Evolutionary conservation across 2,329 filamentous ascomycete genomes (phyloP).

Genomic region (Ceratocystis variospora): DNA sequence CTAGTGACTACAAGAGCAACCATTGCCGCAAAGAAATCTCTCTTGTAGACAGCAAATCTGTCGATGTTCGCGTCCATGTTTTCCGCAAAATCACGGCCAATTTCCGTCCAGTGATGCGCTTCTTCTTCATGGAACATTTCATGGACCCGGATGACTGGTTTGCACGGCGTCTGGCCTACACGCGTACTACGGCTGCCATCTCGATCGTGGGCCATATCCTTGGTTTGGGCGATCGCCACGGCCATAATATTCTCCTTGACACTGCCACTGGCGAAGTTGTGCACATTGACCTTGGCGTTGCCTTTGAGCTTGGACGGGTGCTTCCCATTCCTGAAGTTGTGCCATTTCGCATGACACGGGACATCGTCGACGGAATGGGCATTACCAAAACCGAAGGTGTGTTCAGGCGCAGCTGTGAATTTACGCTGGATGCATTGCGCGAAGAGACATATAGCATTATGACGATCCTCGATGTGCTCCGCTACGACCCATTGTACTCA

Average conservation of each 20-base stretch:
- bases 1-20: conserved; percentile 63
- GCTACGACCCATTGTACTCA: conserved; percentile 93
- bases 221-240: conserved; percentile 85
- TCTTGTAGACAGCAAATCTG: conserved; percentile 41
- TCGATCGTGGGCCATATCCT: conserved; percentile 90
- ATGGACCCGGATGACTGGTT: conserved; percentile 95
- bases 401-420: conserved; percentile 95
- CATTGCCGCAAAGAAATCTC: conserved; percentile 69
- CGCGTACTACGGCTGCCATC: conserved; percentile 81
- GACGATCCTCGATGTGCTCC: conserved; percentile 92
- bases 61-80: conserved; percentile 44
- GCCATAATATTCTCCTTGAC: conserved; percentile 92
- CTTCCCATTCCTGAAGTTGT: conserved; percentile 90
- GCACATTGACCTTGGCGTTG: conserved; percentile 92
- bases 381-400: conserved; percentile 90
- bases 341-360: conserved; percentile 83
- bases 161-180: conserved; percentile 74
- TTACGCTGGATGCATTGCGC: conserved; percentile 86
- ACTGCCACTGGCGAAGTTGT: conserved; percentile 82
- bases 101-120: conserved; percentile 87
- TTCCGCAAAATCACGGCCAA: conserved; percentile 67
- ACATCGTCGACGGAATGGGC: conserved; percentile 95
- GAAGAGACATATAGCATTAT: conserved; percentile 95
- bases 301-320: conserved; percentile 93
- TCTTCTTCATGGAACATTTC: conserved; percentile 95